Conservation (phyloP, 129 eudicot species). For the Flaveria ramosissima region DNA sequence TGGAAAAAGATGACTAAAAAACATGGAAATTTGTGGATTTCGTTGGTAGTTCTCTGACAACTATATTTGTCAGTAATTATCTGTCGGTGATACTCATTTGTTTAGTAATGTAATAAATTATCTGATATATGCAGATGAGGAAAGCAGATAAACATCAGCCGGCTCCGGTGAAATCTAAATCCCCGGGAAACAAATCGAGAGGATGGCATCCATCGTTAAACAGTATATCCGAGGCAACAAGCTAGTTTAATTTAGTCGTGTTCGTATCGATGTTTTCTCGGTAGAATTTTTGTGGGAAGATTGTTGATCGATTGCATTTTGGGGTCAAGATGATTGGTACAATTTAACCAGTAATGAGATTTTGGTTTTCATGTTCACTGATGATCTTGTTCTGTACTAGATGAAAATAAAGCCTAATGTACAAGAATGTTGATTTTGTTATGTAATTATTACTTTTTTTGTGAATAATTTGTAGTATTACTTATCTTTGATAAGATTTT, state of each 20-base stretch:
- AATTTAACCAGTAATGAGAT: neutral
- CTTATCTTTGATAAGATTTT: neutral
- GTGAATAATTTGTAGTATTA: neutral
- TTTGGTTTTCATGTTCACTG: neutral
- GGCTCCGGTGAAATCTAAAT: constrained; percentile 27
- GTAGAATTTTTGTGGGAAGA: neutral
- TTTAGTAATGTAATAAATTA: no score
- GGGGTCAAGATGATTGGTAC: neutral
- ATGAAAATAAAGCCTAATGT: neutral
- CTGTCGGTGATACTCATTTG: no score
- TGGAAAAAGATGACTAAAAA: no score
- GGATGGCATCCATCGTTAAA: constrained; percentile 81
- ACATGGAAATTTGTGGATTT: no score
- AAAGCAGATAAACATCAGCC: constrained; percentile 49
- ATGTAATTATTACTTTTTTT: neutral
- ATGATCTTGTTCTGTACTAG: neutral
- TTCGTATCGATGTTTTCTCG: neutral
- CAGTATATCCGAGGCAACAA: constrained; percentile 74
- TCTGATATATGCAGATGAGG: constrained; percentile 18
- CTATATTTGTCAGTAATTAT: no score
- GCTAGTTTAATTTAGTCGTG: constrained; percentile 34
- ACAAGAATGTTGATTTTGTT: neutral
- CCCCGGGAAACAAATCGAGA: constrained; percentile 44
- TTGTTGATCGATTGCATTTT: neutral
- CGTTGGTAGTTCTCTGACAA: no score